phyloP scores from a whole-genome alignment of 192 early-diverging fungal species.

The Rhizophagus sp. region DNA sequence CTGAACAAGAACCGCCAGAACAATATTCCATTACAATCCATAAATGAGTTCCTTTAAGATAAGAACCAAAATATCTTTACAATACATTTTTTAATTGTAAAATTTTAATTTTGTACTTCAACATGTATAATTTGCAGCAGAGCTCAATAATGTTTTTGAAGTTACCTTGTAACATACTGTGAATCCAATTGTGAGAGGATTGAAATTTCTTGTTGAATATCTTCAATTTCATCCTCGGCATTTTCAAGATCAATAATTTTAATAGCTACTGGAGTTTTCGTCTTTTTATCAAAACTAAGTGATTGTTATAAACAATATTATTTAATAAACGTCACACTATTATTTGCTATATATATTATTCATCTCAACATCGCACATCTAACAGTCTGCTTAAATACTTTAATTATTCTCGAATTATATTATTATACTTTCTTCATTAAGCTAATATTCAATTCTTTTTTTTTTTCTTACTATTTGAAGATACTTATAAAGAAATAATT shows the following conservation, averaged over 20 bases:
- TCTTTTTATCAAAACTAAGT: slow-evolving; percentile 62
- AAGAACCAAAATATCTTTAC: slow-evolving; percentile 85
- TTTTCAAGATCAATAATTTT: slow-evolving; percentile 97
- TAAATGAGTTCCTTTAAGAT: slow-evolving; percentile 81
- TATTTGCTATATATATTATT: background rate
- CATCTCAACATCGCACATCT: background rate
- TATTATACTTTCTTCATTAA: too few relatives aligned
- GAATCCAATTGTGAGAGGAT: slow-evolving; percentile 94
- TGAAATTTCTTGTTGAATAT: slow-evolving; percentile 97
- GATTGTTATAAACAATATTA: slow-evolving; percentile 44
- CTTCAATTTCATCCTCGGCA: slow-evolving; percentile 97
- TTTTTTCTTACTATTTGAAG: too few relatives aligned
- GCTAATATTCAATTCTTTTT: too few relatives aligned
- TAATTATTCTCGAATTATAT: too few relatives aligned
- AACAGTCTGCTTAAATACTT: background rate
- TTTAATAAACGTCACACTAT: background rate
- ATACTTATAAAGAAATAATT: too few relatives aligned
- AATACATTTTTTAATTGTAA: background rate
- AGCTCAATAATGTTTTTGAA: background rate
- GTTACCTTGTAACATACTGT: slow-evolving; percentile 74
- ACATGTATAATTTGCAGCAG: too few relatives aligned
- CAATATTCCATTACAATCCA: slow-evolving; percentile 99
- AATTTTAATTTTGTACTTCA: background rate
- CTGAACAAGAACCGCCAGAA: slow-evolving; percentile 90
- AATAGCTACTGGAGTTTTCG: slow-evolving; percentile 83